phyloP scores from a whole-genome alignment of 2,329 filamentous ascomycete genomes.

The Juglanconis sp. region DNA sequence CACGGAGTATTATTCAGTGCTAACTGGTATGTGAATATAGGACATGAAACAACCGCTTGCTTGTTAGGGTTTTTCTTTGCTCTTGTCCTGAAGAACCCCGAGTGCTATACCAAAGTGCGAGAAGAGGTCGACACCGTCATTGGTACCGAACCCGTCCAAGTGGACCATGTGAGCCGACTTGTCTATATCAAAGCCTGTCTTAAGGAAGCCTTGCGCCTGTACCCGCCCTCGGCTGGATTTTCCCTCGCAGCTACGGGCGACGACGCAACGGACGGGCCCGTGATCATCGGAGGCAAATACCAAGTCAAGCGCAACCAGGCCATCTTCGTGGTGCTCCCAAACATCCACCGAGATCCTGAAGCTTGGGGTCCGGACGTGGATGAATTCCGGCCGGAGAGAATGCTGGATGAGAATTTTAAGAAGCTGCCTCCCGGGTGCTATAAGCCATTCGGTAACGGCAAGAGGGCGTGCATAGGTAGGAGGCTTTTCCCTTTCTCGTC shows the following conservation, averaged over 20 bases:
- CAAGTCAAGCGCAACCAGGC: constrained; percentile 8
- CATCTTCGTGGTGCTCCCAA: constrained; percentile 13
- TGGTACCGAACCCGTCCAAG: constrained; percentile 11
- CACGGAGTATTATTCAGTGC: background rate
- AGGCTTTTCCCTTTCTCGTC: background rate
- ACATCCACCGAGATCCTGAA: constrained; percentile 17
- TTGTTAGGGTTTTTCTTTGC: constrained; percentile 17
- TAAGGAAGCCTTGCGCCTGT: constrained; percentile 16
- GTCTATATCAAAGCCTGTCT: constrained; percentile 19
- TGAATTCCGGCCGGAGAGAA: constrained; percentile 21
- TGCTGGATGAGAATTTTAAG: constrained; percentile 19
- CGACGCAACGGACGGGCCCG: background rate
- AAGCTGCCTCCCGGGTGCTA: constrained; percentile 23
- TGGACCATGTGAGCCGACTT: constrained; percentile 17
- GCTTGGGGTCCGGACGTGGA: constrained; percentile 19
- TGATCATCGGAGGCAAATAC: constrained; percentile 17
- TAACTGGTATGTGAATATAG: constrained; percentile 3
- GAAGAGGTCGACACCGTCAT: constrained; percentile 20
- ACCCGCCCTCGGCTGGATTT: constrained; percentile 7
- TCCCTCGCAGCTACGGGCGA: constrained; percentile 4
- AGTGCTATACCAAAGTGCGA: constrained; percentile 14
- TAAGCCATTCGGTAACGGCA: constrained; percentile 44
- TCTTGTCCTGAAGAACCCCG: constrained; percentile 18
- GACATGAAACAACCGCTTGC: constrained; percentile 20
- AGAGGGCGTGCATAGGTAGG: constrained; percentile 37